Base-by-base conservation (phyloP, 2,329 filamentous ascomycete species). In the Ceratocystiopsis brevicomis region DNA sequence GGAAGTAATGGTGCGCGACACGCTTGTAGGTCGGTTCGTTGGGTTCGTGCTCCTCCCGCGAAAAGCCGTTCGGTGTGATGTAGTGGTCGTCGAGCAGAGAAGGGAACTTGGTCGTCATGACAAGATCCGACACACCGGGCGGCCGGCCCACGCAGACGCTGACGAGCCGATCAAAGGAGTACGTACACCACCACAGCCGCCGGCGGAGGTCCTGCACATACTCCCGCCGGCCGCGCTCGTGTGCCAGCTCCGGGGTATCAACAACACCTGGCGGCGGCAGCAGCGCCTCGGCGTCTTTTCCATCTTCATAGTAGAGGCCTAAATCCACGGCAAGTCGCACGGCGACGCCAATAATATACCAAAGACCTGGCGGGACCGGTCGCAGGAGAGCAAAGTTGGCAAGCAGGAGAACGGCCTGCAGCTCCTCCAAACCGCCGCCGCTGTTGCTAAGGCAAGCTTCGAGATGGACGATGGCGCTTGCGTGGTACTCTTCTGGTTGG, bases 341-440 rank as follows among this genome's bases (percentile, higher is more conserved):
- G 6, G 88, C 88, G 38, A 95, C 87, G 12, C 90, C 90, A 47
- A 92, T 83, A 48, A 96, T 96, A 60, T 96, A 96, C 88, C 88
- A 96, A 38, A 96, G 64, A 14, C 90, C 90, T 0, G 88, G 88
- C 1, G 88, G 85, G 18, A 96, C 86, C 1, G 90, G 90, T 44
- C 88, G 73, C 49, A 96, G 68, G 40, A 98, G 67, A 9, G 88
- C 88, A 66, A 96, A 94, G 44, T 86, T 86, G 38, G 88, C 87
- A 39, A 96, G 67, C 37, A 96, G 65, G 40, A 96, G 62, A 9
- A 96, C 87, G n/a, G 86, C 86, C 56, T 96, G 88, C 42, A 96
- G 65, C 55, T 95, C 87, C 57, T 95, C 87, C 36, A 96, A 60
- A 0, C 85, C 86, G n/a, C 81, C 82, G n/a, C 82, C 82, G 50